Evolutionary conservation across 257 asterid genomes (phyloP).

Genomic region (Agastache rugosa): DNA sequence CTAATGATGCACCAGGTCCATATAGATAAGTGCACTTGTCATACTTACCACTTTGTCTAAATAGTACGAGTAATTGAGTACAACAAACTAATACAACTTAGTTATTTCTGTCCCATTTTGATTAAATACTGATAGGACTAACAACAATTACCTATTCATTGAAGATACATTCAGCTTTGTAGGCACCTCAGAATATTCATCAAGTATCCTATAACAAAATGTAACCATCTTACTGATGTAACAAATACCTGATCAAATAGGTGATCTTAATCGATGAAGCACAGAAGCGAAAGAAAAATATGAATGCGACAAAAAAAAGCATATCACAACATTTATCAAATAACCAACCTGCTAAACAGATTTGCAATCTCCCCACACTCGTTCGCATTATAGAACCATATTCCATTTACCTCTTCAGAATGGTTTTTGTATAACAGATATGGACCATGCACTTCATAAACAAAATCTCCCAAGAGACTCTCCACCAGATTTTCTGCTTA

Average conservation of each 20-base stretch:
- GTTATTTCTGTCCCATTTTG: not conserved
- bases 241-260: not conserved
- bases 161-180: conserved; percentile 65
- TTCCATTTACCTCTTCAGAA: conserved; percentile 86
- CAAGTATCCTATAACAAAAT: conserved; percentile 66
- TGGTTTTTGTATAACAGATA: conserved; percentile 83
- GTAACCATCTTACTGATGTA: conserved; percentile 29
- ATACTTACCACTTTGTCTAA: not conserved
- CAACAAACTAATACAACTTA: not conserved
- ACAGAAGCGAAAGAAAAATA: conserved; percentile 16
- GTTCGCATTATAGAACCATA: conserved; percentile 87
- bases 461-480: conserved; percentile 88
- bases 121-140: conserved; percentile 1
- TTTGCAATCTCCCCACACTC: conserved; percentile 86
- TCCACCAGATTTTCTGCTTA: conserved; percentile 86
- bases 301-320: not conserved
- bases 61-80: not conserved
- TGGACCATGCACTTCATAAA: conserved; percentile 84
- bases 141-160: conserved; percentile 59
- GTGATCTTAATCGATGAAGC: not conserved
- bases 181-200: conserved; percentile 79
- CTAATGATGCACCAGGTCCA: too few relatives aligned
- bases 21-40: not conserved
- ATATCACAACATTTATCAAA: conserved; percentile 16
- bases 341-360: conserved; percentile 73